Evolutionary conservation across 345 rosid species (phyloP), one percentile per base, ranked within the genome.

Genomic region (Litchi chinensis): DNA sequence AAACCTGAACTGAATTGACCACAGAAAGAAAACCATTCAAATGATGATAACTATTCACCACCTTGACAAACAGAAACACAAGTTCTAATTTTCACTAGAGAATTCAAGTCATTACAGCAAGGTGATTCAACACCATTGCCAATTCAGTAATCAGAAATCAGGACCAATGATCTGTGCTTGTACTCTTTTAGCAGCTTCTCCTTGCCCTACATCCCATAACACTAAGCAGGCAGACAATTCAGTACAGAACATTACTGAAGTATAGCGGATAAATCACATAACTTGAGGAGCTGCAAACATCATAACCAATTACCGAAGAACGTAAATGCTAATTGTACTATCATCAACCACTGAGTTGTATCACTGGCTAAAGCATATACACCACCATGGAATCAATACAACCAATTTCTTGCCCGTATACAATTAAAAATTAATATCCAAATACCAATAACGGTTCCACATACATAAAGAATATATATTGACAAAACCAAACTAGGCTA

Each of bases 341-440:
- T 66, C 48, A 76, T 21, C 39, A 67, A 76, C 37, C 79, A 40
- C 6, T 52, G 21, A 54, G 18, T 54, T 54, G n/a, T 16, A n/a
- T 54, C 59, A 16, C 7, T 16, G n/a, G 18, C n/a, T 16, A 54
- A 54, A 54, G 59, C 5, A 54, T 54, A 54, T 16, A 54, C 8
- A 54, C 59, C n/a, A 54, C 39, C 32, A 28, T 52, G 12, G 10
- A 52, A 3, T 62, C 44, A 43, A 44, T 15, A 40, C 19, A 16
- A 16, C 44, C 40, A 44, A 3, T 10, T 8, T 15, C 59, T 54
- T 0, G 8, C 8, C n/a, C 5, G 59, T 54, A 54, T 16, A 54
- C 8, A 8, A 54, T 16, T 54, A n/a, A 54, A 54, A 24, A 32
- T 62, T 41, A 39, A 16, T 24, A 0, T 74, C 74, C 75, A 79